A percentile compares a stretch with the other conserved stretches of the same genome.
Evolutionary conservation across 2,329 filamentous ascomycete species (phyloP).

Genomic region (Clarireedia sp.): DNA sequence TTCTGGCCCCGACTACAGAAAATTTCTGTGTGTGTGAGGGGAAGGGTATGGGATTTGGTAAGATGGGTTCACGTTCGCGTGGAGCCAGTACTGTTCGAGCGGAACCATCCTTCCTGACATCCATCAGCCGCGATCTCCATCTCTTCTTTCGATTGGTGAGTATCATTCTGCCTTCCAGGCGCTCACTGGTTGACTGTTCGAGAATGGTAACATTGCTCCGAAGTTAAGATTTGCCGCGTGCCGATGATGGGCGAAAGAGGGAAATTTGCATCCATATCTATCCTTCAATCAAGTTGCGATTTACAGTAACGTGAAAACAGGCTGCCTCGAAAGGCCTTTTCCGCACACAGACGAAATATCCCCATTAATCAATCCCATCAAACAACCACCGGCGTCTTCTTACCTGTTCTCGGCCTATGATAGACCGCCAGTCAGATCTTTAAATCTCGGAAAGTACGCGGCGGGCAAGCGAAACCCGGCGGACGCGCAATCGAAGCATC

Average conservation of each 20-base stretch:
- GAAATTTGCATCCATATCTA: too few relatives aligned
- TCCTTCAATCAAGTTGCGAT: too few relatives aligned
- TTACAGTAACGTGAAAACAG: too few relatives aligned
- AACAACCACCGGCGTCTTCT: too few relatives aligned
- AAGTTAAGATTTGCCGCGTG: neutral
- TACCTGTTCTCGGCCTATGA: too few relatives aligned
- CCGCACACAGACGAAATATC: too few relatives aligned
- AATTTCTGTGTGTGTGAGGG: neutral
- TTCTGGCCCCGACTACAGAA: neutral
- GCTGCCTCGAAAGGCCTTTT: too few relatives aligned
- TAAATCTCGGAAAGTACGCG: neutral
- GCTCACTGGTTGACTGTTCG: neutral
- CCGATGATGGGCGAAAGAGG: neutral
- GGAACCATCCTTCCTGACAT: neutral
- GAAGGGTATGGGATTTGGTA: neutral
- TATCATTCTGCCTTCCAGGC: neutral
- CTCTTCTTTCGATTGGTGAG: neutral
- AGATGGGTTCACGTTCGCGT: neutral
- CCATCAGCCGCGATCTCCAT: neutral
- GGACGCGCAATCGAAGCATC: neutral
- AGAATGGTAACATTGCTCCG: conserved; percentile 1
- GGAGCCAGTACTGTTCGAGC: neutral
- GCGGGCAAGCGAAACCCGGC: too few relatives aligned
- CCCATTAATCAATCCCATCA: too few relatives aligned
- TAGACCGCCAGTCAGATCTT: neutral